phyloP scores from a whole-genome alignment of 2,329 filamentous ascomycete species.

The Pseudocercospora ulei region DNA sequence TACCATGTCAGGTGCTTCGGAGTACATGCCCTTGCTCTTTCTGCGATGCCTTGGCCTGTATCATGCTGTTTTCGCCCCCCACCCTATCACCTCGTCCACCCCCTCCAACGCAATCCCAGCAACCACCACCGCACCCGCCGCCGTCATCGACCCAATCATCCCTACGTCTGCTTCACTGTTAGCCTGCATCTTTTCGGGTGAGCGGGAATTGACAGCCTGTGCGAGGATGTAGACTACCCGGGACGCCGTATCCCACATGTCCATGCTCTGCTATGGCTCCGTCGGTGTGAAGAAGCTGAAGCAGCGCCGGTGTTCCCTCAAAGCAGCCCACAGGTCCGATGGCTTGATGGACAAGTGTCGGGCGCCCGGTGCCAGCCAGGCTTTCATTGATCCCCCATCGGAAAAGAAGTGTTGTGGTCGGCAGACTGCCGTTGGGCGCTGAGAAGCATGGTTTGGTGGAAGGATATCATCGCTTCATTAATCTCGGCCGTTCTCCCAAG shows the following conservation, averaged over 20 bases:
- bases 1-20: not conserved
- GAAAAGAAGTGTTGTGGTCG: slow-evolving; percentile 33
- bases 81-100: not conserved
- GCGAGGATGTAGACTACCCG: slow-evolving; percentile 49
- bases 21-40: not conserved
- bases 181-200: slow-evolving; percentile 41
- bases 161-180: not conserved
- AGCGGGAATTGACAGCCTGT: slow-evolving; percentile 51
- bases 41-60: not conserved
- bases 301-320: slow-evolving; percentile 48
- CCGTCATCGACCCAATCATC: not conserved
- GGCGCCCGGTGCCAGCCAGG: slow-evolving; percentile 49
- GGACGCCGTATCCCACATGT: slow-evolving; percentile 47
- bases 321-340: slow-evolving; percentile 56
- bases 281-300: slow-evolving; percentile 52
- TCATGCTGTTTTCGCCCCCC: no score
- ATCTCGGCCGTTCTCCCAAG: not conserved
- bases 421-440: not conserved
- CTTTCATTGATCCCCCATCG: slow-evolving; percentile 50
- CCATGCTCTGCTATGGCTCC: slow-evolving; percentile 42
- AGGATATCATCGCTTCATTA: not conserved
- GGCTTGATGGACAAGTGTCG: slow-evolving; percentile 44
- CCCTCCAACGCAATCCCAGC: not conserved
- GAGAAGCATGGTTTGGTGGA: no score
- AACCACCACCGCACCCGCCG: not conserved